Evolutionary conservation across 1,139 yeast species (phyloP), one percentile per base, ranked within the genome.

Genomic region (Nadsonia commutata): DNA sequence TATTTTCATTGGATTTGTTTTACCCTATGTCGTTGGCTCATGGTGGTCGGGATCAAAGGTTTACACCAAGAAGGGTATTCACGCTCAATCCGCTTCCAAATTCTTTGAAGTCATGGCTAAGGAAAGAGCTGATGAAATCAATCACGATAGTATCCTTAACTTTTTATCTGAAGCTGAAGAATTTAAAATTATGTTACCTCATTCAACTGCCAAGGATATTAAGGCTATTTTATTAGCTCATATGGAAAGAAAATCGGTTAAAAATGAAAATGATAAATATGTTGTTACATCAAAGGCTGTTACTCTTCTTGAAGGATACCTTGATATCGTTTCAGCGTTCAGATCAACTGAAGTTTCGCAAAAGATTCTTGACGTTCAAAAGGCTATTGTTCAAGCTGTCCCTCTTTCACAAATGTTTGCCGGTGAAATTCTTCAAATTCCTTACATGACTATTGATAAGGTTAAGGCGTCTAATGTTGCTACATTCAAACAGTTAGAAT

Each of bases 21-120:
- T 90, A 48, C 98, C 98, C 2, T 67, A 67, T 45, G 63, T 83
- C 43, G 97, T 93, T 23, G 83, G 67, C 36, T 68, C 70, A 38
- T 88, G 97, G 96, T 93, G 99, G 99, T 68, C 70, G 44, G 76
- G 76, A 46, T 85, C 85, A 42, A 83, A 82, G 59, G 68, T 80
- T 7, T 79, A 78, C 57, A 93, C 96, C 37, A 82, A 80, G 52
- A 78, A 76, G 55, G 95, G 95, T 1, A 70, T 93, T 49, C 85
- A 83, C 52, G 78, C 82, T 41, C 74, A 76, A 23, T 82, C 97
- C 19, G 95, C 98, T 7, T 76, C 83, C 5, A 58, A 67, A 42
- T 83, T 82, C 55, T 57, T 64, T 37, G 67, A 63, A 51, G 52
- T 54, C 36, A 52, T 63, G 45, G 78, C 78, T 59, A 83, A 81